Base-by-base conservation (phyloP, 2,329 filamentous ascomycete species). In the Aspergillus quadricinctus region DNA sequence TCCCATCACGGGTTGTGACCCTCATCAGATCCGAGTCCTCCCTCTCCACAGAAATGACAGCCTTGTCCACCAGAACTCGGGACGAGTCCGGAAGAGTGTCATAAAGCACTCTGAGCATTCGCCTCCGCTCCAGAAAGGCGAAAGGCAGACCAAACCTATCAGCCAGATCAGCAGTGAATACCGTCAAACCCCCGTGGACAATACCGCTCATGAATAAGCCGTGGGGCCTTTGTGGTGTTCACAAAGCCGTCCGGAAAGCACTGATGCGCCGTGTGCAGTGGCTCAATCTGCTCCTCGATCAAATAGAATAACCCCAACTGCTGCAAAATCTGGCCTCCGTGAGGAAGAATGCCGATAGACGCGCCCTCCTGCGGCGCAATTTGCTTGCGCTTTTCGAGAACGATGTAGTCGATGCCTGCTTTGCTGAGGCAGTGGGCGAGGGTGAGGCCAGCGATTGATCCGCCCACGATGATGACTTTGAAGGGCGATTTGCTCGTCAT, bases 11-110 rank as follows among this genome's bases (percentile, higher is more conserved):
- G 2, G 63, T 63, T 10, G 52, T 53, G 17, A 64, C 59, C 2
- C 48, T 49, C 1, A 55, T 56, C n/a, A 53, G 14, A 1, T 45
- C 40, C 6, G 31, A 17, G 9, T 53, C 40, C n/a, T 27, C 14
- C 29, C 57, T 50, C 3, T 50, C 40, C 3, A 65, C 48, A 10
- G 21, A 51, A 2, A 48, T 43, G 1, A 66, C 57, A 31, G 59
- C 55, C 48, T 66, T 56, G 1, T 54, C 56, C 3, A 61, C 59
- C 2, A 65, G 25, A 5, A 69, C 25, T 50, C 59, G 63, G 17
- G 54, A 49, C 23, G 66, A 64, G 40, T 64, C 56, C n/a, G 61
- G 35, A 48, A 70, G 67, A 4, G 61, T 59, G 8, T 67, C 53
- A 37, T 66, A 66, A 3, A 71, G 53, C 10, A 61, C 56, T 25